Percentiles rank a stretch among this genome's conserved stretches.
Conservation (phyloP, 192 early-diverging fungal genomes). For the Backusella macrospora region DNA sequence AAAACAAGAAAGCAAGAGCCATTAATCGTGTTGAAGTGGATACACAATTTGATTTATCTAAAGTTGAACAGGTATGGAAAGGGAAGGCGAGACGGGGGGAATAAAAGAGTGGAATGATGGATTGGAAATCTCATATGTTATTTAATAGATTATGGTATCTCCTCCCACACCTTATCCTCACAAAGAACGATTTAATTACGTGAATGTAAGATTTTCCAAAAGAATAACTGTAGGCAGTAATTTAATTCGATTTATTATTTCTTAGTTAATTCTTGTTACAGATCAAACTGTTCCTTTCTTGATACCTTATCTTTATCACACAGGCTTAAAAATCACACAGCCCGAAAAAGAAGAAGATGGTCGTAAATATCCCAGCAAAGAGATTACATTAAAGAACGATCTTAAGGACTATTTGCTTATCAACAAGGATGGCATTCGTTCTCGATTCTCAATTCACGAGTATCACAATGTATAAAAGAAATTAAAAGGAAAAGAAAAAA, state of each 20-base stretch:
- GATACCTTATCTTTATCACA: conserved; percentile 56
- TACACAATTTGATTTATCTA: conserved; percentile 43
- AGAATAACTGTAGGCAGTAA: background rate
- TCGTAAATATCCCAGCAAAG: conserved; percentile 36
- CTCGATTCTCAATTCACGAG: conserved; percentile 54
- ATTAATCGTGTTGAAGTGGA: conserved; percentile 53
- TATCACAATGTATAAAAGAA: conserved; percentile 52
- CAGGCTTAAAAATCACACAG: conserved; percentile 45
- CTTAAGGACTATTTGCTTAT: conserved; percentile 59
- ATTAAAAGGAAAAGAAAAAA: background rate
- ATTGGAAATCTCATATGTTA: background rate
- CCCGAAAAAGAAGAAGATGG: conserved; percentile 38
- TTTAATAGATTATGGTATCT: conserved; percentile 53
- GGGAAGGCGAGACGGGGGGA: background rate
- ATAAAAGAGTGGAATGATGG: background rate
- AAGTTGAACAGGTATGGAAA: conserved; percentile 40
- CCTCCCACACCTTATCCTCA: conserved; percentile 51
- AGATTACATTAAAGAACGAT: conserved; percentile 56
- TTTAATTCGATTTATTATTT: background rate
- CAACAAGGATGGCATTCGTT: conserved; percentile 50
- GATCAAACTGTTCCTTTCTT: conserved; percentile 49
- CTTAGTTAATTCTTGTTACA: conserved; percentile 48
- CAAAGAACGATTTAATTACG: conserved; percentile 53
- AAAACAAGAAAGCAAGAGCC: conserved; percentile 43
- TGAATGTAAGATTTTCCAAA: conserved; percentile 44